These are phyloP conservation scores for Radiomyces spectabilis DNA, from an alignment of 192 early-diverging fungal genomes.

Conservation along the genomic window DNA sequence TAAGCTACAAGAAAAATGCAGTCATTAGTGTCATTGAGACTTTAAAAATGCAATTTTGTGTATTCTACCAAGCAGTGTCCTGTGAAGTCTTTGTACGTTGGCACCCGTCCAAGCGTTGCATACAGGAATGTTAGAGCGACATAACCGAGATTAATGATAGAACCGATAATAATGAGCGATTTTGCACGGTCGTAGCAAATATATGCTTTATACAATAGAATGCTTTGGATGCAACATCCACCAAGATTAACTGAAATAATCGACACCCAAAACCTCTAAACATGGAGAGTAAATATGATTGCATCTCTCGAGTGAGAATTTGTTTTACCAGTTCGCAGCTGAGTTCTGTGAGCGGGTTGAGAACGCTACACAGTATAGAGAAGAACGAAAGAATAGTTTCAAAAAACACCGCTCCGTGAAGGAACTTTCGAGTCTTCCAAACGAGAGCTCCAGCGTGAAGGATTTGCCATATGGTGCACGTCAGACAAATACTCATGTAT, in stretches of 20 bases:
- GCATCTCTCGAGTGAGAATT: not conserved
- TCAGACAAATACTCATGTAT: constrained; percentile 10
- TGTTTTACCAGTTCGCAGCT: constrained; percentile 12
- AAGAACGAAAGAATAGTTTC: constrained; percentile 9
- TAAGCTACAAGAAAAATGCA: constrained; percentile 5
- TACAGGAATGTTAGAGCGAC: constrained; percentile 14
- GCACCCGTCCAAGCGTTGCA: constrained; percentile 15
- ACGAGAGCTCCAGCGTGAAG: not conserved
- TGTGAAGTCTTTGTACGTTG: constrained; percentile 8
- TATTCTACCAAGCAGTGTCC: constrained; percentile 20
- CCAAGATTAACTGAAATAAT: constrained; percentile 25
- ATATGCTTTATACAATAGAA: constrained; percentile 27
- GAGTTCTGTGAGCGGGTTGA: constrained; percentile 7
- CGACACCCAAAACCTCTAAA: constrained; percentile 22
- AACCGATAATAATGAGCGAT: constrained; percentile 12
- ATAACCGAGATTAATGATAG: constrained; percentile 16
- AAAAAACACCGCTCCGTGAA: constrained; percentile 16
- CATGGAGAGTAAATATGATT: not conserved
- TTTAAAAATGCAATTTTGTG: no score
- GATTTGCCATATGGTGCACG: constrained; percentile 13
- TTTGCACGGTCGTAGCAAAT: constrained; percentile 21
- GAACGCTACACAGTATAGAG: constrained; percentile 11
- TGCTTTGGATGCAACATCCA: constrained; percentile 22
- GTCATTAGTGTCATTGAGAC: not conserved
- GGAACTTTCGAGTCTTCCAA: constrained; percentile 8